Evolutionary conservation across 1,139 yeast species (phyloP).

Genomic region (Blastobotrys buckinghamii): DNA sequence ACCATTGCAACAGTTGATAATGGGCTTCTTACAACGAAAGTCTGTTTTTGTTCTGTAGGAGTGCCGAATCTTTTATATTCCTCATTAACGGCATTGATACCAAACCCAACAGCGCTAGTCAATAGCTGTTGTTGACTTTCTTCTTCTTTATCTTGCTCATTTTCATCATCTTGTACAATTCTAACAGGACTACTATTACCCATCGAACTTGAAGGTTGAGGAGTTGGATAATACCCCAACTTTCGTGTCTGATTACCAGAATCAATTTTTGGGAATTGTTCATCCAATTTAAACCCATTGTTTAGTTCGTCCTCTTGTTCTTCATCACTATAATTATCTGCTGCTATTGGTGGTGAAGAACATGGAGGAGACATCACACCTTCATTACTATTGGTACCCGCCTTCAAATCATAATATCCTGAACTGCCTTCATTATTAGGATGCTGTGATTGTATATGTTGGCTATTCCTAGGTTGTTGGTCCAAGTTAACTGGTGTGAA

Average conservation of each 20-base stretch:
- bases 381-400: slow-evolving; percentile 1
- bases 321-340: not conserved
- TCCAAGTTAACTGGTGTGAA: slow-evolving; percentile 17
- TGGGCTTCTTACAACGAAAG: slow-evolving; percentile 27
- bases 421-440: not conserved
- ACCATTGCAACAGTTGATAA: slow-evolving; percentile 30
- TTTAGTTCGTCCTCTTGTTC: not conserved
- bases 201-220: slow-evolving; percentile 22
- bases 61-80: slow-evolving; percentile 16
- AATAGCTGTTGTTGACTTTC: not conserved
- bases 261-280: slow-evolving; percentile 7
- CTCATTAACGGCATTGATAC: not conserved
- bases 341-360: slow-evolving; percentile 7
- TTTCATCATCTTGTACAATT: slow-evolving; percentile 9
- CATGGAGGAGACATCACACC: slow-evolving; percentile 8
- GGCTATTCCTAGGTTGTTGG: not conserved
- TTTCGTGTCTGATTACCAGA: slow-evolving; percentile 1
- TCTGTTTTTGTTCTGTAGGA: slow-evolving; percentile 16
- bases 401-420: not conserved
- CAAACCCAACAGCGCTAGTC: too few species aligned
- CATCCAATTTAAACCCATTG: not conserved
- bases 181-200: slow-evolving; percentile 11
- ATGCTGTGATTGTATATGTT: not conserved
- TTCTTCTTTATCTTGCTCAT: not conserved
- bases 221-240: slow-evolving; percentile 25